phyloP scores from a whole-genome alignment of 345 rosid genomes.

The Nasturtium officinale region DNA sequence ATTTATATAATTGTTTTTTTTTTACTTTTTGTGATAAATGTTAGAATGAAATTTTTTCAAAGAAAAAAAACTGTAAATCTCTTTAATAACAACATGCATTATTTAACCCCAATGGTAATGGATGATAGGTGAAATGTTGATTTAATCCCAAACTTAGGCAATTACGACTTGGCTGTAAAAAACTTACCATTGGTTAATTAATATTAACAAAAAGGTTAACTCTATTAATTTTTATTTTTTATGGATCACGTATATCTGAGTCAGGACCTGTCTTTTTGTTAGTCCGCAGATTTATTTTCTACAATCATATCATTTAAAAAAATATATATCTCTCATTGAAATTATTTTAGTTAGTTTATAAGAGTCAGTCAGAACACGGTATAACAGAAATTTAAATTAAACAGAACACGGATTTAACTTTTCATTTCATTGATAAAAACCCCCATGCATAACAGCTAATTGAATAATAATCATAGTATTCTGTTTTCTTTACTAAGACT shows the following conservation, averaged over 20 bases:
- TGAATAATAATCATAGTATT: neutral
- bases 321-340: neutral
- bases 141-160: too few relatives aligned
- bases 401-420: neutral
- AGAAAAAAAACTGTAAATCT: too few relatives aligned
- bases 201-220: neutral
- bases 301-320: neutral
- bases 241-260: neutral
- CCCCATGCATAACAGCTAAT: too few relatives aligned
- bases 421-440: neutral
- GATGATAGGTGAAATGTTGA: too few relatives aligned
- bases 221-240: neutral
- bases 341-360: too few relatives aligned
- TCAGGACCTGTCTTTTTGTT: neutral
- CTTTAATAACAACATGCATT: too few relatives aligned
- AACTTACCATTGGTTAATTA: neutral
- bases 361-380: neutral
- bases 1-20: too few relatives aligned
- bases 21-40: too few relatives aligned
- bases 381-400: neutral
- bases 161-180: neutral
- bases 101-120: too few relatives aligned
- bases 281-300: neutral
- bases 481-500: neutral
- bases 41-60: too few relatives aligned